phyloP scores from a whole-genome alignment of 768 basidiomycete genomes.

The Russula virescens region DNA sequence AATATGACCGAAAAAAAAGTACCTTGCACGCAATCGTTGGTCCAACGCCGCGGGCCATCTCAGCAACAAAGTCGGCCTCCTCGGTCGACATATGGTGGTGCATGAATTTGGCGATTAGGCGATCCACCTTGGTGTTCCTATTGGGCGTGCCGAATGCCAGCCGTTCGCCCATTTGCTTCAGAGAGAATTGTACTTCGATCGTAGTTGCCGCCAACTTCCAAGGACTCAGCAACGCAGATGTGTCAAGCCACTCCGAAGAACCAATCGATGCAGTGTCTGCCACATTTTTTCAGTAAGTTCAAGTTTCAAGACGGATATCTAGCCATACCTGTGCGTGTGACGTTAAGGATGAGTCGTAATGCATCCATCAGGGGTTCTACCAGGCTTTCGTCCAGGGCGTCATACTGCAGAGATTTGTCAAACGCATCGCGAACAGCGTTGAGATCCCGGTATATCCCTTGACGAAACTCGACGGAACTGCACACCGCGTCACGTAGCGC shows the following conservation, averaged over 20 bases:
- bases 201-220: slow-evolving; percentile 82
- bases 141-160: slow-evolving; percentile 53
- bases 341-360: slow-evolving; percentile 59
- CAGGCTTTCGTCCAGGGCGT: slow-evolving; percentile 43
- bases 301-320: no score
- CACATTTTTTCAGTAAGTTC: background rate
- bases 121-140: slow-evolving; percentile 60
- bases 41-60: slow-evolving; percentile 69
- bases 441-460: slow-evolving; percentile 70
- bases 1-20: slow-evolving; percentile 16
- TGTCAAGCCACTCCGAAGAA: slow-evolving; percentile 52
- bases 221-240: slow-evolving; percentile 65
- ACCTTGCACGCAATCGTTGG: slow-evolving; percentile 65
- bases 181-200: slow-evolving; percentile 69
- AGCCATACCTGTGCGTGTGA: slow-evolving; percentile 52
- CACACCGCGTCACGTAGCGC: slow-evolving; percentile 56
- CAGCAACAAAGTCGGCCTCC: slow-evolving; percentile 79
- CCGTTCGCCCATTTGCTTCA: slow-evolving; percentile 67
- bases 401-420: slow-evolving; percentile 51
- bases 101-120: slow-evolving; percentile 60
- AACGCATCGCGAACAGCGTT: slow-evolving; percentile 66
- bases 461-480: slow-evolving; percentile 60
- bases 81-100: slow-evolving; percentile 69
- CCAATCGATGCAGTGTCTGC: slow-evolving; percentile 38
- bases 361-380: slow-evolving; percentile 63